Conservation (phyloP, 345 rosid species). For the Bruguiera parviflora region DNA sequence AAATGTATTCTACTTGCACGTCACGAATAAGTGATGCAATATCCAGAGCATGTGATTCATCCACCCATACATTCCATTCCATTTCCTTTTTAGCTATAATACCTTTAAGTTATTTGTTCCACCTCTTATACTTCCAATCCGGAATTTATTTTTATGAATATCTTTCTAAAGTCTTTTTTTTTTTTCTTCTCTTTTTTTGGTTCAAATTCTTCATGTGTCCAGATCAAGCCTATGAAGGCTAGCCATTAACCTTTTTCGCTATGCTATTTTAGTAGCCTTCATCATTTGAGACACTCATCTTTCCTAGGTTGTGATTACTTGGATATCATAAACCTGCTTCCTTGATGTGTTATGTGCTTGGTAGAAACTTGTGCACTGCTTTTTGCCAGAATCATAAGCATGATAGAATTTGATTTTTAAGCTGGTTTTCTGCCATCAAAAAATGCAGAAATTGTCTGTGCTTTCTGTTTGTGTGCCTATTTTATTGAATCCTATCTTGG, state of each 20-base stretch:
- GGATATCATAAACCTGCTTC: no score
- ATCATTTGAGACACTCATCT: no score
- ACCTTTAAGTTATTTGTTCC: not conserved
- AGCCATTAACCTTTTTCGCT: not conserved
- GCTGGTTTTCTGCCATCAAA: not conserved
- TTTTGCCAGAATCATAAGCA: not conserved
- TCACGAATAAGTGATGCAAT: not conserved
- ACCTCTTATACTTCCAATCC: no score
- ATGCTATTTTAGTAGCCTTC: not conserved
- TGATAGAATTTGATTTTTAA: no score
- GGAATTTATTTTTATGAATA: no score
- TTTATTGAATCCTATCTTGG: not conserved
- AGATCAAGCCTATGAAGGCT: not conserved
- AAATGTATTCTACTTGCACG: no score
- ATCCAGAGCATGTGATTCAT: not conserved
- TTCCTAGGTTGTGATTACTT: no score
- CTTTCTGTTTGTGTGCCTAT: not conserved
- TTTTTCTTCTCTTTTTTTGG: not conserved
- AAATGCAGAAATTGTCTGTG: not conserved
- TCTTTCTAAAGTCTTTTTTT: not conserved
- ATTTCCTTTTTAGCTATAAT: not conserved
- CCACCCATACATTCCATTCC: not conserved
- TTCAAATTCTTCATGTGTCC: not conserved
- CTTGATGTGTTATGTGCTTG: not conserved
- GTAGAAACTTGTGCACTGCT: not conserved